A percentile compares a stretch with the other conserved stretches of the same genome.
Evolutionary conservation across 495 filamentous ascomycete species (phyloP).

Genomic region (Xylaria flabelliformis): DNA sequence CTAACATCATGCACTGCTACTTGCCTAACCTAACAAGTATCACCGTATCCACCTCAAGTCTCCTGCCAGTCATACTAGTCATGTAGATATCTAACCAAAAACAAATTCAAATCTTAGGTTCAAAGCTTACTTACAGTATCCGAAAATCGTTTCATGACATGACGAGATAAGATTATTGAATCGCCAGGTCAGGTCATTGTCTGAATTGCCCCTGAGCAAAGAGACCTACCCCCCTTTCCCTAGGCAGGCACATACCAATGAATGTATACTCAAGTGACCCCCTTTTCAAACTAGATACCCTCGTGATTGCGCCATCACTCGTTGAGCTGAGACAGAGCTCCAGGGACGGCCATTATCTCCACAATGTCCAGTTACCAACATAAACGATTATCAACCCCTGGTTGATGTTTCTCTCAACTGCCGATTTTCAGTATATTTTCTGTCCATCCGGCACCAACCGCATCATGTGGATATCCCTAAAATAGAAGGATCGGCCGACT

Average conservation of each 20-base stretch:
- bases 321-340: not conserved
- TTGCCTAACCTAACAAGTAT: not conserved
- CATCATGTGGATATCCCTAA: not conserved
- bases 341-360: not conserved
- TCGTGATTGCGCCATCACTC: conserved; percentile 13
- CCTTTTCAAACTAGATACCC: not conserved
- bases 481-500: conserved; percentile 2
- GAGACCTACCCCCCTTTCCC: not conserved
- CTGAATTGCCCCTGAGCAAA: not conserved
- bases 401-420: not conserved
- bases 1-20: not conserved
- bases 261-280: not conserved
- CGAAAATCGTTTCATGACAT: not conserved
- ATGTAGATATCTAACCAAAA: too few species aligned
- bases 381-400: not conserved
- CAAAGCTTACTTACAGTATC: not conserved
- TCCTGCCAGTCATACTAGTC: too few species aligned
- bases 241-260: not conserved
- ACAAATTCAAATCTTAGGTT: not conserved
- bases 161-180: not conserved
- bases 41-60: too few species aligned
- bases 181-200: not conserved
- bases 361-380: not conserved
- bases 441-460: not conserved
- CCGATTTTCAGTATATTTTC: not conserved